These are phyloP conservation scores for Paraglomus occultum DNA, from an alignment of 192 early-diverging fungal species.

Conservation along the genomic window DNA sequence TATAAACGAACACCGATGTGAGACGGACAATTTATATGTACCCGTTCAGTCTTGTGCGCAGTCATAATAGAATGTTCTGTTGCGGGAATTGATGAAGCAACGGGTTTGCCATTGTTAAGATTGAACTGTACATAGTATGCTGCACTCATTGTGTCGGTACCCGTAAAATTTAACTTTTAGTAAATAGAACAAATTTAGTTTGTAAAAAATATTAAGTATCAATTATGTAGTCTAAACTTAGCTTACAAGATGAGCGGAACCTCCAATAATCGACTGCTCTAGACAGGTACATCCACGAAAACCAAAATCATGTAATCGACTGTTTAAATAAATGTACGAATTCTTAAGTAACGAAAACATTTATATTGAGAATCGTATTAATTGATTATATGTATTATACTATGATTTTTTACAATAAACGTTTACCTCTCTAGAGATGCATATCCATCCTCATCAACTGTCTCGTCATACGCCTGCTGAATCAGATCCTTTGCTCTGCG, in stretches of 20 bases:
- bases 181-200: constrained; percentile 1
- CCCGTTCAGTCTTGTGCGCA: constrained; percentile 62
- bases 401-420: not conserved
- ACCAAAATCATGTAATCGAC: constrained; percentile 88
- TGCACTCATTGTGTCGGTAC: constrained; percentile 78
- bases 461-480: constrained; percentile 55
- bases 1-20: not conserved
- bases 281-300: constrained; percentile 85
- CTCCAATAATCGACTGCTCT: constrained; percentile 85
- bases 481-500: constrained; percentile 61
- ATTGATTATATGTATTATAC: too few species aligned
- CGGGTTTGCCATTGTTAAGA: constrained; percentile 70
- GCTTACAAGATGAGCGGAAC: constrained; percentile 74
- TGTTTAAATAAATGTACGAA: constrained; percentile 16
- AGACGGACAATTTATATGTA: not conserved
- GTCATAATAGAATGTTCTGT: constrained; percentile 95
- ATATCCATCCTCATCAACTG: constrained; percentile 60
- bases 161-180: constrained; percentile 73
- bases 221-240: not conserved
- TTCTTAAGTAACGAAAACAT: not conserved
- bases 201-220: not conserved
- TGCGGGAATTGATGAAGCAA: constrained; percentile 78
- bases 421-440: constrained; percentile 54
- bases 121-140: constrained; percentile 76
- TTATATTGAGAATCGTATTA: not conserved